phyloP scores from a whole-genome alignment of 257 asterid genomes.

The Lithospermum erythrorhizon region DNA sequence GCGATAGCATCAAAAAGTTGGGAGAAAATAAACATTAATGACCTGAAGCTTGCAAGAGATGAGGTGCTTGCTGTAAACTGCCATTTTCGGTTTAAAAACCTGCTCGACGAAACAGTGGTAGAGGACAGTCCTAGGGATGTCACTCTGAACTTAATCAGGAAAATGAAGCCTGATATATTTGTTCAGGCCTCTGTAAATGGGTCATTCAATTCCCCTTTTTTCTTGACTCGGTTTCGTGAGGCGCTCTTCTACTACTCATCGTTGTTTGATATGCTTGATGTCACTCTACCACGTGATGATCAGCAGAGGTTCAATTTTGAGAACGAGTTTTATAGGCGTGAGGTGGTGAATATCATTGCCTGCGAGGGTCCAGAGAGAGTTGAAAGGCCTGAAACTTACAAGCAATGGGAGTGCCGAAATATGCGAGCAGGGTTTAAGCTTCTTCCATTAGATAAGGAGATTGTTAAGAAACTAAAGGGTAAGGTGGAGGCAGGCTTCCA shows the following conservation, averaged over 20 bases:
- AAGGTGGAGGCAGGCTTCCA: conserved; percentile 12
- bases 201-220: conserved; percentile 5
- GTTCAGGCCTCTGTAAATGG: conserved; percentile 2
- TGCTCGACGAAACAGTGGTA: conserved; percentile 12
- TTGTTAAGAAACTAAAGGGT: conserved; percentile 5
- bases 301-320: conserved; percentile 8
- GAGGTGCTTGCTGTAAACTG: conserved; percentile 16
- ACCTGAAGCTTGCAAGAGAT: conserved; percentile 5
- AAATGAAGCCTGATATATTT: conserved; percentile 13
- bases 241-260: conserved; percentile 9
- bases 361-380: conserved; percentile 14
- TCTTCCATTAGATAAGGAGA: conserved; percentile 5
- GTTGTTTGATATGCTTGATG: conserved; percentile 7
- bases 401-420: conserved; percentile 12
- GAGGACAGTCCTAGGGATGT: conserved; percentile 12
- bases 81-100: conserved; percentile 3
- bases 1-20: conserved; percentile 5
- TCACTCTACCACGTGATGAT: conserved; percentile 3
- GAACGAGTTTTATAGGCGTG: neutral
- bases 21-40: conserved; percentile 13
- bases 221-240: conserved; percentile 12
- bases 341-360: conserved; percentile 15
- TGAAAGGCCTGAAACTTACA: conserved; percentile 19
- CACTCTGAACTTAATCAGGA: conserved; percentile 13
- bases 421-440: conserved; percentile 14